Conservation (phyloP, 371 early-diverging fungal species). For the Mucor mucedo region DNA sequence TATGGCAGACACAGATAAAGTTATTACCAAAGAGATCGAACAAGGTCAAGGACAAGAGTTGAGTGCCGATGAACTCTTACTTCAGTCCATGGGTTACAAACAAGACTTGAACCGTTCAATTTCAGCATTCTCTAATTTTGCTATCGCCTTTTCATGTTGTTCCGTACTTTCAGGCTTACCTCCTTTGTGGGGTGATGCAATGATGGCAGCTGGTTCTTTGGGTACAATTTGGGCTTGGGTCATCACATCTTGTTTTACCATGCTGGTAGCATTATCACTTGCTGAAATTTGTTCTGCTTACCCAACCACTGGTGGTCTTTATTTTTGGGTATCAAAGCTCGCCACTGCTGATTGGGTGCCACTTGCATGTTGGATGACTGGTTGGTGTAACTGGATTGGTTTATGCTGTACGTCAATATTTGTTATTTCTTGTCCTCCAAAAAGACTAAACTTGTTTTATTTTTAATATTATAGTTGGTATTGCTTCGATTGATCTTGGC, state of each 20-base stretch:
- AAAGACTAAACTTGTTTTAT: neutral
- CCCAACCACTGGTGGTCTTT: constrained; percentile 76
- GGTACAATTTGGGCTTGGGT: constrained; percentile 78
- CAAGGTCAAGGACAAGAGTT: constrained; percentile 9
- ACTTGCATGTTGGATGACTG: constrained; percentile 66
- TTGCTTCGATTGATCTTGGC: constrained; percentile 58
- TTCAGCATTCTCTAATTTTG: constrained; percentile 62
- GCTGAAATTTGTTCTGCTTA: constrained; percentile 79
- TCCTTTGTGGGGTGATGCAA: constrained; percentile 62
- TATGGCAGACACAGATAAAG: constrained; percentile 17
- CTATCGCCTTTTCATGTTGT: constrained; percentile 59
- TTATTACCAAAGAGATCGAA: constrained; percentile 20
- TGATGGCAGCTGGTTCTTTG: constrained; percentile 68
- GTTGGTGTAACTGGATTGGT: constrained; percentile 71
- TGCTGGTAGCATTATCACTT: constrained; percentile 67
- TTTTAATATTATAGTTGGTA: constrained; percentile 42
- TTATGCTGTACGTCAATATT: constrained; percentile 31
- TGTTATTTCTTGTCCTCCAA: neutral
- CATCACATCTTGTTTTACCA: constrained; percentile 59
- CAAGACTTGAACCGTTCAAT: constrained; percentile 61
- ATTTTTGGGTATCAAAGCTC: constrained; percentile 67
- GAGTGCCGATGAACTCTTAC: constrained; percentile 32
- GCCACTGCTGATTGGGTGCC: constrained; percentile 64
- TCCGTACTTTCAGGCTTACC: constrained; percentile 60
- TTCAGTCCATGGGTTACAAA: constrained; percentile 34